Conservation (phyloP, 208 protist genomes). For the Leishmania arabica region DNA sequence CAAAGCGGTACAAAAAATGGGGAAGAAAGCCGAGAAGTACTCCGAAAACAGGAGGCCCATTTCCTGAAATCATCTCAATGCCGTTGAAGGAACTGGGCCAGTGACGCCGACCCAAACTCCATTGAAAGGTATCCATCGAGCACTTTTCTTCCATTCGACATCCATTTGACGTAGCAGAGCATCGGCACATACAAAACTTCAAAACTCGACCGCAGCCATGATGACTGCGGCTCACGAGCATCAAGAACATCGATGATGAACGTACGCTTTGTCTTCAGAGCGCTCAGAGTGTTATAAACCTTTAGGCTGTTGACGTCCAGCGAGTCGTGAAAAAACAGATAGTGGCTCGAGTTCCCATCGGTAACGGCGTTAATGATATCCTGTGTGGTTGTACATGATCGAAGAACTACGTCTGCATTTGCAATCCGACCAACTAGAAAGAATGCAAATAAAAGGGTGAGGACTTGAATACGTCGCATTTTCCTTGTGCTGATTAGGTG, state of each 20-base stretch:
- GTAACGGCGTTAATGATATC: conserved; percentile 7
- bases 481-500: background rate
- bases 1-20: background rate
- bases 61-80: background rate
- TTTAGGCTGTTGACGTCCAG: conserved; percentile 34
- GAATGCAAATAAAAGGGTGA: background rate
- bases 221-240: conserved; percentile 16
- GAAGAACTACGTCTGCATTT: conserved; percentile 16
- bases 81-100: conserved; percentile 18
- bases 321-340: conserved; percentile 38
- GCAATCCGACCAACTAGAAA: background rate
- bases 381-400: conserved; percentile 10
- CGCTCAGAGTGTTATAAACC: conserved; percentile 26
- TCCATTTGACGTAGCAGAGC: conserved; percentile 17
- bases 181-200: conserved; percentile 24
- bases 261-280: conserved; percentile 3
- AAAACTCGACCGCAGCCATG: conserved; percentile 24
- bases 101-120: conserved; percentile 17
- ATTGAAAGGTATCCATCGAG: conserved; percentile 12
- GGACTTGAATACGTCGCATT: background rate
- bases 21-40: background rate
- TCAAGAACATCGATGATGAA: conserved; percentile 22
- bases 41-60: background rate
- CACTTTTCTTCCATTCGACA: conserved; percentile 5
- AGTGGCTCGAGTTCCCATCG: conserved; percentile 15